Conservation (phyloP, 2,329 filamentous ascomycete species). For the Truncatella angustata region DNA sequence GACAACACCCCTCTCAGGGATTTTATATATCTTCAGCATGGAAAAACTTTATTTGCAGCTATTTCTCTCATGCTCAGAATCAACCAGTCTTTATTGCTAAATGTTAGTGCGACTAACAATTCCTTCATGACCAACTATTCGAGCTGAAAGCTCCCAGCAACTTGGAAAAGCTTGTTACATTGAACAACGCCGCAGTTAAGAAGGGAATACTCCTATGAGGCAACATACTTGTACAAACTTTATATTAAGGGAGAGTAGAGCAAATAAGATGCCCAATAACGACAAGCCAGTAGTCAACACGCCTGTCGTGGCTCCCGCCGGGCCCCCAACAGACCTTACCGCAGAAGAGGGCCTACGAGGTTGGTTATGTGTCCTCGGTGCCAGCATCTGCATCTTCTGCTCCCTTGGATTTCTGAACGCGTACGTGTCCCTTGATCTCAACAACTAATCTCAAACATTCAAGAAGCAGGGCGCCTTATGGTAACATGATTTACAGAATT, state of each 20-base stretch:
- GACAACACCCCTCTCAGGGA: too few relatives aligned
- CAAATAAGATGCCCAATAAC: neutral
- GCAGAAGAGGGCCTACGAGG: neutral
- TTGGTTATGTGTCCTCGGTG: neutral
- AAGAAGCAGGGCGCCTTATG: neutral
- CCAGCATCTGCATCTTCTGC: neutral
- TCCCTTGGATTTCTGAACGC: neutral
- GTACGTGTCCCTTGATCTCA: neutral
- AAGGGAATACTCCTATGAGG: neutral
- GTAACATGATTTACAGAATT: constrained; percentile 7
- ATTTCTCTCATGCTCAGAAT: too few relatives aligned
- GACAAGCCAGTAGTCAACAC: neutral
- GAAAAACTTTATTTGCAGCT: too few relatives aligned
- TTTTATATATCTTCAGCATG: too few relatives aligned
- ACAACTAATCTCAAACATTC: neutral
- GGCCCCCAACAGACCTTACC: neutral
- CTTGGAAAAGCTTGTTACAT: too few relatives aligned
- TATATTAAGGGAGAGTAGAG: neutral
- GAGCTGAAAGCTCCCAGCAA: too few relatives aligned
- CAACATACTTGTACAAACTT: neutral
- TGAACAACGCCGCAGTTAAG: too few relatives aligned
- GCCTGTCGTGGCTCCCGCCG: neutral
- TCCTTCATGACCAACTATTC: too few relatives aligned
- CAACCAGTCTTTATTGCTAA: too few relatives aligned
- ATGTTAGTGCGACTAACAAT: too few relatives aligned